phyloP scores from a whole-genome alignment of 2,329 filamentous ascomycete species.

The Cladosporium sp. region DNA sequence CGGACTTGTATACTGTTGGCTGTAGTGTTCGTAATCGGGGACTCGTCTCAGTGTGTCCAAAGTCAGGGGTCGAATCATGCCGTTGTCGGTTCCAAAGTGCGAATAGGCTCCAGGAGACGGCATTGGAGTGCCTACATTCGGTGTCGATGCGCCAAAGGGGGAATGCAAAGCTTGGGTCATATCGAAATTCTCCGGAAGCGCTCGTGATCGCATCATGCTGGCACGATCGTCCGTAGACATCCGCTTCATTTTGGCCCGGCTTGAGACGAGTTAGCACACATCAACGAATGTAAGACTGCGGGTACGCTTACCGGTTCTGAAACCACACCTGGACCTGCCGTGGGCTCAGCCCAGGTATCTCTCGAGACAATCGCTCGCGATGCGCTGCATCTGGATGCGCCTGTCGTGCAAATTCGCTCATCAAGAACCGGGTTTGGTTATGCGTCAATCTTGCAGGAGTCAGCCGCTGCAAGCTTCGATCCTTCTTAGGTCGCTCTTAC shows the following conservation, averaged over 20 bases:
- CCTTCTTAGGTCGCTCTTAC: constrained; percentile 36
- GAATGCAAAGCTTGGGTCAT: constrained; percentile 54
- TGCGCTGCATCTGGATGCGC: constrained; percentile 90
- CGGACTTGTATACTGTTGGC: constrained; percentile 53
- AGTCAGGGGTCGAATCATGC: constrained; percentile 62
- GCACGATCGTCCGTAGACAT: constrained; percentile 56
- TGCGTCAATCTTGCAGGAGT: constrained; percentile 67
- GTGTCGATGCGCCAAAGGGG: constrained; percentile 40
- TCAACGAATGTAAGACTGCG: constrained; percentile 1
- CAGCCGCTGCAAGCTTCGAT: background rate
- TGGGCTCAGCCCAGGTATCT: constrained; percentile 86
- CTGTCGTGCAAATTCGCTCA: constrained; percentile 95
- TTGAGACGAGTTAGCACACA: constrained; percentile 25
- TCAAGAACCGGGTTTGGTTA: constrained; percentile 92
- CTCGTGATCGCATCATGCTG: constrained; percentile 54
- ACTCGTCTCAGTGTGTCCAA: constrained; percentile 60
- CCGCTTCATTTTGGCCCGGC: constrained; percentile 56
- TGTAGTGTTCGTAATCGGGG: constrained; percentile 59
- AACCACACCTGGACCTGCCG: constrained; percentile 98
- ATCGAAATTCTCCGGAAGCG: constrained; percentile 54
- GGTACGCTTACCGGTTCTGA: constrained; percentile 71
- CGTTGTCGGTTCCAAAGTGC: constrained; percentile 43
- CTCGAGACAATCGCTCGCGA: constrained; percentile 74
- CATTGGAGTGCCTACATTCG: constrained; percentile 43
- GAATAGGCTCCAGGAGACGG: constrained; percentile 39